Percentiles rank a stretch among this genome's conserved stretches.
These are phyloP conservation scores for Mucor racemosus DNA, from an alignment of 371 early-diverging fungal genomes.

Conservation along the genomic window DNA sequence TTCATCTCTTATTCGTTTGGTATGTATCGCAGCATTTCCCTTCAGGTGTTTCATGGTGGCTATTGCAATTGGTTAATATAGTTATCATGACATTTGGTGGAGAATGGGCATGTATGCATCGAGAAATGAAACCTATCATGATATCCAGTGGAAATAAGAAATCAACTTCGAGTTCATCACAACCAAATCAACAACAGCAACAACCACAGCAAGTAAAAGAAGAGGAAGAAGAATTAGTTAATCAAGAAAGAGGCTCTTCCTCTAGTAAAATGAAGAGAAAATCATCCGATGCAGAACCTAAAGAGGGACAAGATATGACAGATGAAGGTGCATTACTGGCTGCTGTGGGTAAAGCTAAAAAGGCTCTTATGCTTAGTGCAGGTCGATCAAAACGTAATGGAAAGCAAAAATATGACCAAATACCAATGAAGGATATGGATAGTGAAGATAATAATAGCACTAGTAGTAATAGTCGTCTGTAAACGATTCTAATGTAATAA, in stretches of 20 bases:
- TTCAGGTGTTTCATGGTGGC: slow-evolving; percentile 73
- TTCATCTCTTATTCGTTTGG: slow-evolving; percentile 69
- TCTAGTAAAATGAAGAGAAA: slow-evolving; percentile 22
- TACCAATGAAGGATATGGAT: slow-evolving; percentile 42
- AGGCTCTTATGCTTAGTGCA: slow-evolving; percentile 28
- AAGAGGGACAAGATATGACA: neutral
- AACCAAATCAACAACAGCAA: neutral
- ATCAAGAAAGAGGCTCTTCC: slow-evolving; percentile 1
- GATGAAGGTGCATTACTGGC: slow-evolving; percentile 38
- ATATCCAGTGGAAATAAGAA: slow-evolving; percentile 36
- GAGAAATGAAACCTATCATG: slow-evolving; percentile 83
- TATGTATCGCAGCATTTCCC: slow-evolving; percentile 68
- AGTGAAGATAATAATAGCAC: slow-evolving; percentile 1
- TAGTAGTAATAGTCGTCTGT: neutral
- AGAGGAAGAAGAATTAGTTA: slow-evolving; percentile 3
- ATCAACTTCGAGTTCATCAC: slow-evolving; percentile 18
- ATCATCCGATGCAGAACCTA: slow-evolving; percentile 21
- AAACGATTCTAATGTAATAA: neutral
- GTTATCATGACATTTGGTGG: slow-evolving; percentile 76
- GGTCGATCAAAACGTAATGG: slow-evolving; percentile 26
- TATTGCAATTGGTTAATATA: slow-evolving; percentile 55
- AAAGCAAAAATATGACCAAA: slow-evolving; percentile 39
- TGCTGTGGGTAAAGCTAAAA: slow-evolving; percentile 44
- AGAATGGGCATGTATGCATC: slow-evolving; percentile 82
- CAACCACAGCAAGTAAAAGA: neutral